A percentile compares a stretch with the other conserved stretches of the same genome.
Conservation (phyloP, 257 asterid species). For the Fraxinus cuspidata region DNA sequence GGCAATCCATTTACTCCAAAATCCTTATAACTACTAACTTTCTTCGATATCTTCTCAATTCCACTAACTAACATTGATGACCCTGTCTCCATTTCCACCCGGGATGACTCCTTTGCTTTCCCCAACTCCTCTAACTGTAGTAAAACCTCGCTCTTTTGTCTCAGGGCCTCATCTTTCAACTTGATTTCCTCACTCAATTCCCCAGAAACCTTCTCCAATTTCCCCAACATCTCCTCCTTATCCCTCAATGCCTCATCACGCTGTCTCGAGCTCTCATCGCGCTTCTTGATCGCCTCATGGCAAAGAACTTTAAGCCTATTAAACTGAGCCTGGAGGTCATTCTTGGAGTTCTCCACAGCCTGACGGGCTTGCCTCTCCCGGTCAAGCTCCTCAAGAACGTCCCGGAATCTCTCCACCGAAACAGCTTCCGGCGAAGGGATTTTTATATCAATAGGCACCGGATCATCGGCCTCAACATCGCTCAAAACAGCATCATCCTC, state of each 20-base stretch:
- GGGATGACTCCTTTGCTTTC: slow-evolving; percentile 52
- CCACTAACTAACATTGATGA: slow-evolving; percentile 89
- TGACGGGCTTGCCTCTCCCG: slow-evolving; percentile 79
- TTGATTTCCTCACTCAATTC: slow-evolving; percentile 50
- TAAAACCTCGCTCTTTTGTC: slow-evolving; percentile 49
- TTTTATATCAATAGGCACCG: slow-evolving; percentile 43
- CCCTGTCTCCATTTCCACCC: slow-evolving; percentile 79
- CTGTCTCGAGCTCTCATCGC: slow-evolving; percentile 79
- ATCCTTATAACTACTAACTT: slow-evolving; percentile 73
- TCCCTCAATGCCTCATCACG: slow-evolving; percentile 78
- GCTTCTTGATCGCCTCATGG: slow-evolving; percentile 86
- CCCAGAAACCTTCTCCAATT: slow-evolving; percentile 42
- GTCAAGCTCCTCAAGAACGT: slow-evolving; percentile 79
- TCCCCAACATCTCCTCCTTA: slow-evolving; percentile 57
- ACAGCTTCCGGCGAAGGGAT: slow-evolving; percentile 49
- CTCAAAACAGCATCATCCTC: slow-evolving; percentile 77
- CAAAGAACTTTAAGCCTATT: slow-evolving; percentile 74
- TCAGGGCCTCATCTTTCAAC: slow-evolving; percentile 52
- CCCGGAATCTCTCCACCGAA: slow-evolving; percentile 61
- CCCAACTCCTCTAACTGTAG: slow-evolving; percentile 66
- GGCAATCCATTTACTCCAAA: slow-evolving; percentile 77
- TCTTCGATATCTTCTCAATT: slow-evolving; percentile 85
- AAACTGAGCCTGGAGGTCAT: slow-evolving; percentile 68
- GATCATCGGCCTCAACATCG: slow-evolving; percentile 95
- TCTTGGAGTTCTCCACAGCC: slow-evolving; percentile 71